Conservation (phyloP, 2,329 filamentous ascomycete species). For the Penicillium glabrum region DNA sequence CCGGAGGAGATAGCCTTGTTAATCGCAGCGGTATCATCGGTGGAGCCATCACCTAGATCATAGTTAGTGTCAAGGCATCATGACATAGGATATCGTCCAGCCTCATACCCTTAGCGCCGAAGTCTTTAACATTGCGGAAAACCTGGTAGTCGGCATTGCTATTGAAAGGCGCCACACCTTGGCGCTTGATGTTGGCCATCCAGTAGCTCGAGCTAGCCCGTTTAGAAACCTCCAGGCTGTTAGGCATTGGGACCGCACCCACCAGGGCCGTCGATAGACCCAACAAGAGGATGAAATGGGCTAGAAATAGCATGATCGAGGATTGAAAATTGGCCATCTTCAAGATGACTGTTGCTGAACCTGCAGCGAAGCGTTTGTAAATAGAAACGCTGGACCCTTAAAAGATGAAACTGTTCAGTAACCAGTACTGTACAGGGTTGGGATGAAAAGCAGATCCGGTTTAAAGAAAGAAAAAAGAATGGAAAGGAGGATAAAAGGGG, state of each 20-base stretch:
- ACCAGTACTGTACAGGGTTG: conserved; percentile 21
- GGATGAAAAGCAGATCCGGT: background rate
- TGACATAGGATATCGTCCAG: background rate
- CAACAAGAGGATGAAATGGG: conserved; percentile 35
- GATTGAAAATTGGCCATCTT: conserved; percentile 26
- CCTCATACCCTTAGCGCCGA: conserved; percentile 67
- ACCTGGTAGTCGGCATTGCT: conserved; percentile 61
- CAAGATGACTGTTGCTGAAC: conserved; percentile 26
- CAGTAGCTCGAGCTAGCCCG: conserved; percentile 60
- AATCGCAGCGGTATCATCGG: conserved; percentile 87
- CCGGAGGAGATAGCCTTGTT: conserved; percentile 79
- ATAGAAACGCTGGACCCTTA: conserved; percentile 5
- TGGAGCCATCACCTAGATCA: conserved; percentile 58
- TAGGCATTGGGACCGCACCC: conserved; percentile 30
- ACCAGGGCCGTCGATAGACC: conserved; percentile 28
- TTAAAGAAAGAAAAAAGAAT: conserved; percentile 6
- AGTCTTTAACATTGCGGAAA: conserved; percentile 76
- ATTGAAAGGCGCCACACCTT: conserved; percentile 68
- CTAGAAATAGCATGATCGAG: conserved; percentile 27
- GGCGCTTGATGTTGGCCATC: conserved; percentile 67
- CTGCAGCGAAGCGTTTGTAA: conserved; percentile 25
- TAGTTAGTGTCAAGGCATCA: conserved; percentile 19
- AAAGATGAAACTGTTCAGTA: conserved; percentile 26
- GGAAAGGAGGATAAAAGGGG: background rate
- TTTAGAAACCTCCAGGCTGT: conserved; percentile 11